Evolutionary conservation across 805 yeast genomes (phyloP).

Genomic region (Nakazawaea wickerhamii): DNA sequence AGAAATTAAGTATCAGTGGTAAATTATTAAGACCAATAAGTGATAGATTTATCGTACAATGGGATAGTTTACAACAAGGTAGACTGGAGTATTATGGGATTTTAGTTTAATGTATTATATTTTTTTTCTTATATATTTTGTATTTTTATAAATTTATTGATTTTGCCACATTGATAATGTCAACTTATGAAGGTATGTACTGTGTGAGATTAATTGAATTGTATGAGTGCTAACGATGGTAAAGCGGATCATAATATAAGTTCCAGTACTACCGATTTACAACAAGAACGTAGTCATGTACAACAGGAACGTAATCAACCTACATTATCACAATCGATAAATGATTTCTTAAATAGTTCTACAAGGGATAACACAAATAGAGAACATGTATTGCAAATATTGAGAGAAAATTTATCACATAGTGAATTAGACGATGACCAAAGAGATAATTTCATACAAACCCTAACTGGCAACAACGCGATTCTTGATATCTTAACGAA

Average conservation of each 20-base stretch:
- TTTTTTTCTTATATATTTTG: not conserved
- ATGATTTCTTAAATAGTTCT: slow-evolving; percentile 1
- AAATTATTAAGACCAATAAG: slow-evolving; percentile 60
- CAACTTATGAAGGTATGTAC: slow-evolving; percentile 12
- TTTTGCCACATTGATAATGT: slow-evolving; percentile 9
- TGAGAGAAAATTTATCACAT: slow-evolving; percentile 5
- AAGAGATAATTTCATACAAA: slow-evolving; percentile 1
- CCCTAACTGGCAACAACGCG: not conserved
- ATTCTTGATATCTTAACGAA: slow-evolving; percentile 2
- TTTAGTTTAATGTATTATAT: slow-evolving; percentile 40
- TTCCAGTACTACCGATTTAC: not conserved
- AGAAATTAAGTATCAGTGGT: slow-evolving; percentile 72
- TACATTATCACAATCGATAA: slow-evolving; percentile 6
- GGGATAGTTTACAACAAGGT: slow-evolving; percentile 60
- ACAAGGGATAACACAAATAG: not conserved
- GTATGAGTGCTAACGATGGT: too few relatives aligned
- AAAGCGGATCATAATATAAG: slow-evolving; percentile 7
- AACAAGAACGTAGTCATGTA: not conserved
- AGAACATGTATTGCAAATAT: not conserved
- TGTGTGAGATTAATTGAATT: not conserved
- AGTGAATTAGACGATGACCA: slow-evolving; percentile 7
- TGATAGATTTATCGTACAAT: slow-evolving; percentile 83
- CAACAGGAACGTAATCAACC: slow-evolving; percentile 7
- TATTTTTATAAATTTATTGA: not conserved
- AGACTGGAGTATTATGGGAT: slow-evolving; percentile 76